Evolutionary conservation across 306 rosid genomes (phyloP), one percentile per base, ranked within the genome.

Genomic region (Quercus parvula): DNA sequence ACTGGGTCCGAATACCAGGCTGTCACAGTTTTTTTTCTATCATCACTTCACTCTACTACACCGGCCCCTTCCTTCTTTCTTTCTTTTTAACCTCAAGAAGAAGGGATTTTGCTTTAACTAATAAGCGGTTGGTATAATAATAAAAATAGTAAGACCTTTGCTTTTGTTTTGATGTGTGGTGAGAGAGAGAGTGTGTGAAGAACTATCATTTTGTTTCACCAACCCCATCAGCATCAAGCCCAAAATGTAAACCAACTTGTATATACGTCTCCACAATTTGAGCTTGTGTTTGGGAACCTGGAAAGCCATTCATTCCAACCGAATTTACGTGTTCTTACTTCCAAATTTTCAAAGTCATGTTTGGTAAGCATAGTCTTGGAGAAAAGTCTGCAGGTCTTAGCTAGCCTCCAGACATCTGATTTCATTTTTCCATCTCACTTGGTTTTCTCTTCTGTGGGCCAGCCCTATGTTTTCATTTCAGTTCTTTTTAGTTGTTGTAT

Each of bases 141-240:
- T 7, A 38, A 38, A 38, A 38, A 38, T 6, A 6, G 7, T 38
- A 38, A 38, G 44, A 38, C 44, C 44, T 38, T 38, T 38, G 10
- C 44, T 38, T 38, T 38, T 38, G 46, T 19, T 76, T 71, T 70
- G 52, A 24, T 55, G 73, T 35, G 77, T 56, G 74, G 71, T 49
- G 33, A 56, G 55, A 70, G 56, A 70, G 18, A 46, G 18, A 46
- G 56, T 9, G 10, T 56, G 51, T 14, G 77, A 62, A 12, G 68
- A 38, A 77, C 59, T 55, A 80, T 76, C 84, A 72, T 74, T 79
- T 75, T 56, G 73, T 75, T 79, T 71, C 81, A 84, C 81, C 82
- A 73, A 64, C 33, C 49, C 68, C 46, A 8, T 41, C 46, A 41
- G 8, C 46, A 8, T 41, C 46, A 41, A 38, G 8, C 46, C 11